A percentile compares a stretch with the other conserved stretches of the same genome.
These are phyloP conservation scores for Saxophila tyrrhenica DNA, from an alignment of 495 filamentous ascomycete species.

Conservation along the genomic window DNA sequence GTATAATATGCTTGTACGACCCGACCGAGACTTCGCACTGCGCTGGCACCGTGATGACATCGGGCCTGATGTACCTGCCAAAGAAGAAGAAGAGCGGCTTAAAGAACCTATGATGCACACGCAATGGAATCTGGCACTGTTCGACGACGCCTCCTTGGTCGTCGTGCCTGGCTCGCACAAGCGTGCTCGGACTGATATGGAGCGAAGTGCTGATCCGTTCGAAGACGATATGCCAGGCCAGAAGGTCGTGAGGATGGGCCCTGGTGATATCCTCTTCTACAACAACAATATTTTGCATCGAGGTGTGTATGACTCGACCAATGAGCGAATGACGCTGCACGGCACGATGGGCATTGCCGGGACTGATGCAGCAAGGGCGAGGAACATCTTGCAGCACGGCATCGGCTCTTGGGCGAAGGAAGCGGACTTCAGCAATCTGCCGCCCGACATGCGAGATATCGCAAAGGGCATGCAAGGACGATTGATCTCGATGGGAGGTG, in stretches of 20 bases:
- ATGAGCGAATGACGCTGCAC: constrained; percentile 64
- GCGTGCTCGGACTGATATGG: constrained; percentile 51
- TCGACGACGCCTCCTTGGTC: constrained; percentile 52
- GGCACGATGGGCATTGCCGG: constrained; percentile 59
- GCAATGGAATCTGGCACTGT: constrained; percentile 71
- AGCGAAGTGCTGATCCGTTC: constrained; percentile 50
- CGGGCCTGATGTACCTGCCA: constrained; percentile 39
- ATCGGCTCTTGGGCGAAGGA: constrained; percentile 61
- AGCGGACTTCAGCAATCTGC: constrained; percentile 28
- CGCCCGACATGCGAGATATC: constrained; percentile 41
- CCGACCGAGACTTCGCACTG: constrained; percentile 52
- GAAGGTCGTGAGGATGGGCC: constrained; percentile 48
- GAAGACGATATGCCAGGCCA: constrained; percentile 47
- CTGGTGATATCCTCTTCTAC: constrained; percentile 74
- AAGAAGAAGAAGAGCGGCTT: constrained; percentile 41
- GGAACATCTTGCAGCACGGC: constrained; percentile 79
- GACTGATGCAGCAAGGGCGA: constrained; percentile 45
- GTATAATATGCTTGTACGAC: constrained; percentile 66
- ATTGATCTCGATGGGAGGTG: constrained; percentile 27
- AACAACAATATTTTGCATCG: constrained; percentile 80
- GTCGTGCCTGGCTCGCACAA: constrained; percentile 61
- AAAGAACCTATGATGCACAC: constrained; percentile 39
- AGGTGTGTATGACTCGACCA: constrained; percentile 51
- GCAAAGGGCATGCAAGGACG: constrained; percentile 35
- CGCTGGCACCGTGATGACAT: constrained; percentile 76